Evolutionary conservation across 345 rosid species (phyloP).

Genomic region (Geranium rotundifolium): DNA sequence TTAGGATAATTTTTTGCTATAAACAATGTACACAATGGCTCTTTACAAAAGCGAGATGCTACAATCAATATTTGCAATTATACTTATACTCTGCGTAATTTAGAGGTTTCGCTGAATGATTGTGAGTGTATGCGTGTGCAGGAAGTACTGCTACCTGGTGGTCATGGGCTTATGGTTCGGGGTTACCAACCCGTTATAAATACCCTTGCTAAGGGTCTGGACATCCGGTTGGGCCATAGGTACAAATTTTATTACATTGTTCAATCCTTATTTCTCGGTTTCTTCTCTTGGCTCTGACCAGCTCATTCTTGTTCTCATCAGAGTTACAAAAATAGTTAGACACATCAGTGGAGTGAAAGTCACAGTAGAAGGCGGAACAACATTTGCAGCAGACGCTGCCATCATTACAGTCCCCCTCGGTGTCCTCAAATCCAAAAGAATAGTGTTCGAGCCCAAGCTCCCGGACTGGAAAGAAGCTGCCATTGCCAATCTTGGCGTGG

Average conservation of each 20-base stretch:
- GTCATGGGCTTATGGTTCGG: conserved; percentile 97
- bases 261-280: neutral
- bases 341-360: conserved; percentile 69
- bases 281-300: neutral
- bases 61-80: no score
- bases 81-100: conserved; percentile 5
- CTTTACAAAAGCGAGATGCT: no score
- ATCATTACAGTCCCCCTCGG: conserved; percentile 78
- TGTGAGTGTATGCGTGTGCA: no score
- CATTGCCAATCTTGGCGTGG: conserved; percentile 79
- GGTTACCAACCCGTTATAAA: conserved; percentile 95
- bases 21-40: no score
- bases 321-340: conserved; percentile 69
- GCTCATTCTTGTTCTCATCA: conserved; percentile 12
- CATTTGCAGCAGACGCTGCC: conserved; percentile 78
- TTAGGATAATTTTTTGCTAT: no score
- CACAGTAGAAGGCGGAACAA: conserved; percentile 53
- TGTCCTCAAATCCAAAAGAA: conserved; percentile 56
- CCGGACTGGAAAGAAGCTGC: conserved; percentile 96
- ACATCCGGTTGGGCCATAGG: conserved; percentile 79
- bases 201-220: conserved; percentile 90
- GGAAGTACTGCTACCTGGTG: conserved; percentile 92
- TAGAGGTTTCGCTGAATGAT: no score
- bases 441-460: conserved; percentile 68
- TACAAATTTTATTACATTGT: conserved; percentile 10